These are phyloP conservation scores for Ogataea henricii DNA, from an alignment of 805 yeast genomes.

Conservation along the genomic window DNA sequence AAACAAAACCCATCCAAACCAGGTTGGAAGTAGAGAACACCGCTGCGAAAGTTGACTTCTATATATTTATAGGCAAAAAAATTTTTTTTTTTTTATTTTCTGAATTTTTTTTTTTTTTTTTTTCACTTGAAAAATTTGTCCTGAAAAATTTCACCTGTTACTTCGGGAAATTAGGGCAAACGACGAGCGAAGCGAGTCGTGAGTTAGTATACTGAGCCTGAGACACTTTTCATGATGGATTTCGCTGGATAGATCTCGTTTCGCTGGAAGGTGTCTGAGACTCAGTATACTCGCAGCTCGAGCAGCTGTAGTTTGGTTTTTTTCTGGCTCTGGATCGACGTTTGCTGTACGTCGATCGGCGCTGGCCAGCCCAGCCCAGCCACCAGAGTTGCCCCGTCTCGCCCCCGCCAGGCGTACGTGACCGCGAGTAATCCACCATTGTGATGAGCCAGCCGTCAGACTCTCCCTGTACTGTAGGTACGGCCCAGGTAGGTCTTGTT, in stretches of 20 bases:
- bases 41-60: neutral
- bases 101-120: neutral
- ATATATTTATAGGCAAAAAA: conserved; percentile 5
- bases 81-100: too few relatives aligned
- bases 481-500: neutral
- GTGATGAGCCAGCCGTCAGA: too few relatives aligned
- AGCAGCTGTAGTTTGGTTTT: neutral
- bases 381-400: too few relatives aligned
- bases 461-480: neutral
- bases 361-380: neutral
- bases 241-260: too few relatives aligned
- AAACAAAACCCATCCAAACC: conserved; percentile 13
- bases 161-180: neutral
- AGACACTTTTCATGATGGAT: too few relatives aligned
- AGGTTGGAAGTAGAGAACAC: neutral
- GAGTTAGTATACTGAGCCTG: too few relatives aligned
- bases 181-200: too few relatives aligned
- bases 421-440: too few relatives aligned
- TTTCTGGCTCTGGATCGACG: neutral
- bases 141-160: neutral
- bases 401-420: too few relatives aligned
- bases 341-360: neutral
- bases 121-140: neutral
- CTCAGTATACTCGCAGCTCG: too few relatives aligned
- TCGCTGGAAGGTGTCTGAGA: too few relatives aligned